Conservation (phyloP, 2,329 filamentous ascomycete genomes). For the Diatrype stigma region DNA sequence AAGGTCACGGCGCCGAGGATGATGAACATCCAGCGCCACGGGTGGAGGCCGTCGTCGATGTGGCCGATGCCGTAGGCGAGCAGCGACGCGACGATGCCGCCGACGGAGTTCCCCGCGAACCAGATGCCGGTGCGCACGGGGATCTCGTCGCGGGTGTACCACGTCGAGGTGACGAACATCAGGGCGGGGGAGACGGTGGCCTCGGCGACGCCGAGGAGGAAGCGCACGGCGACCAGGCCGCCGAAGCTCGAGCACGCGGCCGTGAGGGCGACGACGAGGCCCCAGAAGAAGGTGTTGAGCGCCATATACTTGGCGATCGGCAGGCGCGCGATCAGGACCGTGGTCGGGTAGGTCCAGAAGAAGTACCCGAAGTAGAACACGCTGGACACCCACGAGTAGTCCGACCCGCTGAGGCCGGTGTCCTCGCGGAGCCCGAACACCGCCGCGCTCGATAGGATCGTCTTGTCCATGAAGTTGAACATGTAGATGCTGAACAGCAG, state of each 20-base stretch:
- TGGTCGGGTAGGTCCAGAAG: constrained; percentile 45
- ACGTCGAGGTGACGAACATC: constrained; percentile 52
- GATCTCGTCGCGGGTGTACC: constrained; percentile 55
- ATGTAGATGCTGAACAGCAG: constrained; percentile 55
- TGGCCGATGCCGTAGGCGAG: constrained; percentile 55
- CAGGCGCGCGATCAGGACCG: constrained; percentile 42
- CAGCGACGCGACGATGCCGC: constrained; percentile 43
- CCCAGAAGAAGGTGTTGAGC: constrained; percentile 47
- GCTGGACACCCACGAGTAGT: constrained; percentile 43
- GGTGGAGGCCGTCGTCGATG: constrained; percentile 38
- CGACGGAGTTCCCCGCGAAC: constrained; percentile 49
- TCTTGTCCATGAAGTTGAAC: constrained; percentile 60
- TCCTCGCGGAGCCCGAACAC: constrained; percentile 53
- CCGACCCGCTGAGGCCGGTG: constrained; percentile 35
- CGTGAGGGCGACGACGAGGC: constrained; percentile 39
- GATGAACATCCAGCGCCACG: constrained; percentile 58
- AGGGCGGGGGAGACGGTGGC: constrained; percentile 51
- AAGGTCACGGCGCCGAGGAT: constrained; percentile 48
- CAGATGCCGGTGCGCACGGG: constrained; percentile 51
- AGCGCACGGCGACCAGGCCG: constrained; percentile 46
- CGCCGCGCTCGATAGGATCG: constrained; percentile 50
- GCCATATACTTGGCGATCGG: constrained; percentile 45
- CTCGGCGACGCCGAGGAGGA: constrained; percentile 52
- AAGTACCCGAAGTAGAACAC: constrained; percentile 49
- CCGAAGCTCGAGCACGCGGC: constrained; percentile 44